Evolutionary conservation across 345 rosid genomes (phyloP), one percentile per base, ranked within the genome.

Genomic region (Reutealis trisperma): DNA sequence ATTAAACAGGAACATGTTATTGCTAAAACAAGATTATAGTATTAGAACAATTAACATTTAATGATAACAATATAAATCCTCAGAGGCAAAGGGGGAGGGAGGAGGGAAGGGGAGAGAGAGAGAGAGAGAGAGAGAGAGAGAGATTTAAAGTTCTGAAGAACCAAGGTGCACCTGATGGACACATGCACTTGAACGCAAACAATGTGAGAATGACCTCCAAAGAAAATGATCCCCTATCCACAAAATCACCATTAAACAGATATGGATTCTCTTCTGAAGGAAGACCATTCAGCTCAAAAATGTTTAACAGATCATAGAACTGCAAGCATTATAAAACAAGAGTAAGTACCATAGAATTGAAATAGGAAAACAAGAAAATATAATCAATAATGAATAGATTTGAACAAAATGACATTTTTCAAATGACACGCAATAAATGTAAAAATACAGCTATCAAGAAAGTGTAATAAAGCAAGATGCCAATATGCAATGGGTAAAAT

Each of bases 261-360:
- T 91, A 96, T 11, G 99, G 99, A 72, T 96, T 96, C 86, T 91
- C 97, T 84, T 91, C 98, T 6, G 97, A 93, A 24, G 99, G 99
- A 70, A 96, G 93, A 70, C 99, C 99, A 77, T 96, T 96, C 42
- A 96, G 93, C 88, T 93, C 97, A 72, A 93, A 96, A 57, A 96
- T 96, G 71, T 96, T 96, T 73, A 96, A 61, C 32, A 96, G 90
- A 83, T 96, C 99, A 77, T 96, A 96, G 81, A 91, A 96, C 98
- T 96, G 93, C 95, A 90, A 73, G 71, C 79, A 72, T 30, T 27
- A 79, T 0, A 71, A 74, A 76, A 75, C 22, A 49, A 27, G 27
- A 47, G 42, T 60, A 73, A 82, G 68, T 44, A 18, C 41, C 22
- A 60, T 49, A 37, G 32, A 63, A 13, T 58, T 13, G 45, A 51